Percentiles rank a stretch among this genome's conserved stretches.
These are phyloP conservation scores for Ophiostoma novo-ulmi DNA, from an alignment of 2,329 filamentous ascomycete genomes.

Conservation along the genomic window DNA sequence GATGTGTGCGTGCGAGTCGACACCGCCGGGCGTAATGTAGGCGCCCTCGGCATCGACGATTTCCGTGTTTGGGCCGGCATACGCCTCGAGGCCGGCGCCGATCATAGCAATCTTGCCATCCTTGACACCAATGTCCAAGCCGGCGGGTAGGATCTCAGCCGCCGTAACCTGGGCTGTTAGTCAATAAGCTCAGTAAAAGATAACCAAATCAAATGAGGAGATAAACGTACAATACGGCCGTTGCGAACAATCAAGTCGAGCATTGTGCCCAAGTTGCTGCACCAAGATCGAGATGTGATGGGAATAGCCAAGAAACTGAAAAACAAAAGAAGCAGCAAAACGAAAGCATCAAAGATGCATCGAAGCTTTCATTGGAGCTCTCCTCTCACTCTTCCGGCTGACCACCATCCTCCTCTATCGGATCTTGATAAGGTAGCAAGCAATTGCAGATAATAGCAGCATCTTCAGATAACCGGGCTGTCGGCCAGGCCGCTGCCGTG, in stretches of 20 bases:
- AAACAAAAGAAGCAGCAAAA: neutral
- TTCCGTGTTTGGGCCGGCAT: conserved; percentile 30
- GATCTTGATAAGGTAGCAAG: conserved; percentile 8
- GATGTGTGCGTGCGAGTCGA: conserved; percentile 40
- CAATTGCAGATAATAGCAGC: neutral
- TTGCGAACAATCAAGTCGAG: conserved; percentile 43
- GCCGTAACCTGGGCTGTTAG: conserved; percentile 32
- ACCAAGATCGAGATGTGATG: neutral
- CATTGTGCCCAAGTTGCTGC: neutral
- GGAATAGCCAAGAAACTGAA: too few relatives aligned
- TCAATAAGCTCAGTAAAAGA: neutral
- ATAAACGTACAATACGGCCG: conserved; percentile 36
- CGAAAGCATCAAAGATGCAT: neutral
- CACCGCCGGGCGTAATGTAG: conserved; percentile 41
- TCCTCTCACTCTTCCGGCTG: neutral
- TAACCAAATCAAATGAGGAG: neutral
- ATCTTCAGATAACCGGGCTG: neutral
- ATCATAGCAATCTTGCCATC: conserved; percentile 41
- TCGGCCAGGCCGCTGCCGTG: conserved; percentile 2
- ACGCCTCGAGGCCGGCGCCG: conserved; percentile 37
- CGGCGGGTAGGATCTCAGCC: conserved; percentile 35
- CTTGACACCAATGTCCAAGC: conserved; percentile 41
- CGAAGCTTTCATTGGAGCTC: neutral
- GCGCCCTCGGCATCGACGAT: conserved; percentile 41
- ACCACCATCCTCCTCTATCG: neutral